Percentiles rank a stretch among this genome's conserved stretches.
phyloP scores from a whole-genome alignment of 768 basidiomycete genomes.

The Sistotremastrum niveocremeum region DNA sequence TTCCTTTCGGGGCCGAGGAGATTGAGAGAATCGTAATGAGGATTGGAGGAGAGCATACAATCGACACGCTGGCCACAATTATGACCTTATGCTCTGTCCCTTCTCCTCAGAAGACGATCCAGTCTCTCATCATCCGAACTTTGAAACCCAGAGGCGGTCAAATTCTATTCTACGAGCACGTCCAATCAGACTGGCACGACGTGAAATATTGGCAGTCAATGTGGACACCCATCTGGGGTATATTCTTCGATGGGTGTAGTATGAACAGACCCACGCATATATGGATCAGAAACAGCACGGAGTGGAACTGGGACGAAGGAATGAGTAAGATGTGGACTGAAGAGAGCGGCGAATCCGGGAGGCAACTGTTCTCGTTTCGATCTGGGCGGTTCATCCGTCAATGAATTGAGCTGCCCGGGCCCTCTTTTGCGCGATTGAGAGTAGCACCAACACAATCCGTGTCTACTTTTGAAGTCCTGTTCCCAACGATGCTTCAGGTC shows the following conservation, averaged over 20 bases:
- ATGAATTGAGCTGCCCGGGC: too few relatives aligned
- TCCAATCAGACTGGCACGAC: slow-evolving; percentile 35
- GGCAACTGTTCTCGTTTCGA: too few relatives aligned
- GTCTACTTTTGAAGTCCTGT: too few relatives aligned
- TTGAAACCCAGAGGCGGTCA: slow-evolving; percentile 48
- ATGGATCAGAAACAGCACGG: too few relatives aligned
- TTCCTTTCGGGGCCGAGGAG: slow-evolving; percentile 54
- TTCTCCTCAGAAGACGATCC: slow-evolving; percentile 33
- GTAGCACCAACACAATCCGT: too few relatives aligned
- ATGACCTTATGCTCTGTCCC: slow-evolving; percentile 58
- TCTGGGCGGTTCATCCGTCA: too few relatives aligned
- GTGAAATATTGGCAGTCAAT: slow-evolving; percentile 61
- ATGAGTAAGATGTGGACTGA: too few relatives aligned
- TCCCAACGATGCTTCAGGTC: too few relatives aligned
- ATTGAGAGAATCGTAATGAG: slow-evolving; percentile 9
- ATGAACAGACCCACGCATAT: slow-evolving; percentile 23
- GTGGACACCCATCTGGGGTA: slow-evolving; percentile 59
- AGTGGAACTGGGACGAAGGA: too few relatives aligned
- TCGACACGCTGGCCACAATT: slow-evolving; percentile 53
- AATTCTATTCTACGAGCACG: slow-evolving; percentile 60
- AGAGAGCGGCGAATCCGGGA: too few relatives aligned
- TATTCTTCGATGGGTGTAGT: slow-evolving; percentile 48
- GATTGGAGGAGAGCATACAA: slow-evolving; percentile 18
- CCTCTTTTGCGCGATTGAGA: too few relatives aligned
- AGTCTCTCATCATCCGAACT: slow-evolving; percentile 31